Base-by-base conservation (phyloP, 108 stramenopile genomes). In the Stephanodiscus triporus region DNA sequence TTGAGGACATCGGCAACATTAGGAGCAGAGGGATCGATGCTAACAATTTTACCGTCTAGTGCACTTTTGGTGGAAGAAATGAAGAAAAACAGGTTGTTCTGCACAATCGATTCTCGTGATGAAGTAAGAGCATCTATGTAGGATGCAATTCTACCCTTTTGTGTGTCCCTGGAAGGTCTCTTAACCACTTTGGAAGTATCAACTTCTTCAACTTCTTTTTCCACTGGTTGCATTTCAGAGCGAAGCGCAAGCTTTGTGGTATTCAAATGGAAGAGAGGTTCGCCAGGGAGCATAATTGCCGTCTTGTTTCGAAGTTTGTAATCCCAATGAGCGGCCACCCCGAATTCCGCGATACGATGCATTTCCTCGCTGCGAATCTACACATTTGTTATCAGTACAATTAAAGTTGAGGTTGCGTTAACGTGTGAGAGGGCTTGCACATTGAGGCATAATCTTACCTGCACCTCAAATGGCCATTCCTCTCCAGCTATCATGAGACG, bases 331-430 rank as follows among this genome's bases (percentile, higher is more conserved):
- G 93, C 92, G 9, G 96, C 96, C 20, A 89, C 77, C 2, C 96
- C 96, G 77, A 81, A 91, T 71, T 97, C 96, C 2, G 93, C 94
- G 22, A 90, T 73, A 11, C 69, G 72, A 74, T 97, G 92, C 96
- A 97, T 97, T 56, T 87, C 89, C 68, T 85, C 82, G 16, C 87
- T 94, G 45, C 96, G 88, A 9, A 97, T 73, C 68, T 81, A 24
- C 4, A 5, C 8, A 14, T 17, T 11, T 30, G 7, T 16, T n/a
- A 19, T 17, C 19, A 53, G 17, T 55, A 38, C 13, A 2, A 37
- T 16, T 36, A 32, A 49, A 5, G 42, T n/a, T 53, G 16, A 27
- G 51, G 14, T 48, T 50, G 43, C 40, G 49, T 20, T 32, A 9
- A 49, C 22, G 49, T n/a, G 16, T 36, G 20, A 10, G 13, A 63